Percentiles rank a stretch among this genome's conserved stretches.
These are phyloP conservation scores for Lenzites betulinus DNA, from an alignment of 768 basidiomycete genomes.

Conservation along the genomic window DNA sequence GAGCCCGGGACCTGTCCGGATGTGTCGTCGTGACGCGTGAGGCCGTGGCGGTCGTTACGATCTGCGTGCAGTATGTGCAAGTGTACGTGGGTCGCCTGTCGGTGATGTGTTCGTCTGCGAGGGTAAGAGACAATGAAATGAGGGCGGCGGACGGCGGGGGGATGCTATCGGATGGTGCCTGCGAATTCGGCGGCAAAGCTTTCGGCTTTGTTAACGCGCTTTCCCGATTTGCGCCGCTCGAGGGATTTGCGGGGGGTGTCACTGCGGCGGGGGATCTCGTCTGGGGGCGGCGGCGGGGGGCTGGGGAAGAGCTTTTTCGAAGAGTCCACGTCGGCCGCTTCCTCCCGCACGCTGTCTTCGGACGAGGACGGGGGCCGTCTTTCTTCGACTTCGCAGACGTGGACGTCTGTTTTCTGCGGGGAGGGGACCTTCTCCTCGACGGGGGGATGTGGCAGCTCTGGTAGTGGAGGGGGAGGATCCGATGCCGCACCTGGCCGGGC, in stretches of 20 bases:
- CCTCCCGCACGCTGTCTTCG: conserved; percentile 22
- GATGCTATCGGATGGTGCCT: conserved; percentile 2
- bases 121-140: neutral
- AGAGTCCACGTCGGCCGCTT: conserved; percentile 13
- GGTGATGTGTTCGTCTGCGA: neutral
- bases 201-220: conserved; percentile 11
- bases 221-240: conserved; percentile 1
- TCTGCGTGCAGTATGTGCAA: neutral
- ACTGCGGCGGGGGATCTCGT: neutral
- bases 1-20: too few relatives aligned
- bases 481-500: neutral
- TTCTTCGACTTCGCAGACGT: conserved; percentile 9
- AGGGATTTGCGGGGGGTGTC: neutral
- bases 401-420: conserved; percentile 13
- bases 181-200: conserved; percentile 4
- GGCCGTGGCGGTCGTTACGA: conserved; percentile 4
- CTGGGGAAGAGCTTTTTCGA: conserved; percentile 14
- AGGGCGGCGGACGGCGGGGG: too few relatives aligned
- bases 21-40: conserved; percentile 4
- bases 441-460: neutral
- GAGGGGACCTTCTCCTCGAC: conserved; percentile 1
- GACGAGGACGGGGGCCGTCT: neutral
- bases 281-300: neutral
- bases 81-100: neutral
- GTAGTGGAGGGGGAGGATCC: neutral